Conservation (phyloP, 495 filamentous ascomycete species). For the Aspergillus affinis region DNA sequence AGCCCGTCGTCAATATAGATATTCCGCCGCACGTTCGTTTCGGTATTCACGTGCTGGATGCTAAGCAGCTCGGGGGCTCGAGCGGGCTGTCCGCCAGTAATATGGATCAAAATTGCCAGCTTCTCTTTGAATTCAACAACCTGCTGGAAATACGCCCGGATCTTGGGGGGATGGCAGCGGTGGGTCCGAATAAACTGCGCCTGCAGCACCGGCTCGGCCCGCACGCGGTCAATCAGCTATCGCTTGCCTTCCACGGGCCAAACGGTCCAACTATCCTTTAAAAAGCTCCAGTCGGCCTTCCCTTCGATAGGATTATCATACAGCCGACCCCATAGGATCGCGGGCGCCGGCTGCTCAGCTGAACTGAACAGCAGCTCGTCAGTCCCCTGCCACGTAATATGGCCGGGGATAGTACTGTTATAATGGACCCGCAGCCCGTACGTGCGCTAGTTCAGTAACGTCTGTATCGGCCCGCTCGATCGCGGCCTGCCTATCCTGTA, state of each 20-base stretch:
- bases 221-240: constrained; percentile 10
- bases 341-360: not conserved
- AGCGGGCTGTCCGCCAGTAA: constrained; percentile 24
- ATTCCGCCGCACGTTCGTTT: constrained; percentile 4
- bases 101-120: constrained; percentile 25
- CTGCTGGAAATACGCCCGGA: not conserved
- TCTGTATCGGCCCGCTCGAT: constrained; percentile 11
- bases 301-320: constrained; percentile 8
- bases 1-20: constrained; percentile 7
- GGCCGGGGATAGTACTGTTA: too few relatives aligned
- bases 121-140: constrained; percentile 19
- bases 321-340: constrained; percentile 7
- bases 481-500: too few relatives aligned
- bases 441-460: constrained; percentile 25
- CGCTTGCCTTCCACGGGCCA: constrained; percentile 5
- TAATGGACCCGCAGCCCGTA: too few relatives aligned
- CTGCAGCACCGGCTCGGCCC: constrained; percentile 3
- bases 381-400: too few relatives aligned
- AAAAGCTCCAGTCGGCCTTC: constrained; percentile 7
- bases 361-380: too few relatives aligned
- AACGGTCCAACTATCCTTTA: not conserved
- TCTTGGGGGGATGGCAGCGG: not conserved
- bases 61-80: constrained; percentile 29
- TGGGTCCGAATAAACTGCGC: constrained; percentile 3
- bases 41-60: constrained; percentile 22